Evolutionary conservation across 345 rosid species (phyloP), one percentile per base, ranked within the genome.

Genomic region (Gossypium herbaceum): DNA sequence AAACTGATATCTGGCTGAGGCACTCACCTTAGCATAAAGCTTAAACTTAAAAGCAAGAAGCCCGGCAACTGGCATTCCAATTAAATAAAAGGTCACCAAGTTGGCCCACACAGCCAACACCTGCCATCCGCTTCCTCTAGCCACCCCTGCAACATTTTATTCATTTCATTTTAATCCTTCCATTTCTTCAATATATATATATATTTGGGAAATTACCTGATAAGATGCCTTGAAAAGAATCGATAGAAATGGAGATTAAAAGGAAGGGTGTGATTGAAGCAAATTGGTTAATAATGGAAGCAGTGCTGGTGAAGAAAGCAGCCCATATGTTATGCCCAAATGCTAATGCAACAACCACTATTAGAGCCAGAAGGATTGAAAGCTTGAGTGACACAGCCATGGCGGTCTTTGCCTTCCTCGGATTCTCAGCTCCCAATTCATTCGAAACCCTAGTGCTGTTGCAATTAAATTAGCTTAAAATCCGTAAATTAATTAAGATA

Each of bases 41-140:
- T 85, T 82, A 20, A 85, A 80, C 84, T 85, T 84, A 69, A 94
- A 89, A 13, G 83, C 92, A 41, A 87, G 84, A 44, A 92, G 50
- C 9, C n/a, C 67, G 0, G 91, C 86, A 47, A 88, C 59, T 1
- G 91, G 92, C 86, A 87, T 76, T 55, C 91, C 94, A 39, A 91
- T 79, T 1, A 78, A 51, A 76, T 82, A 90, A 41, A 84, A 87
- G 13, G 76, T 83, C 25, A 75, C 86, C 50, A 92, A 79, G 73
- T 92, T 92, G 11, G 77, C 90, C 66, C 75, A 72, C 10, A 86
- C 81, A 6, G 80, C 98, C 73, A 88, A 57, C 3, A 74, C 86
- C 66, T 94, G 94, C 93, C 93, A 89, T 9, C 97, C 97, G 12
- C 92, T 85, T 51, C 95, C 97, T 78, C 97, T 87, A 0, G 87